phyloP scores from a whole-genome alignment of 1,139 yeast genomes.

The Yamadazyma spencermartinsiae region DNA sequence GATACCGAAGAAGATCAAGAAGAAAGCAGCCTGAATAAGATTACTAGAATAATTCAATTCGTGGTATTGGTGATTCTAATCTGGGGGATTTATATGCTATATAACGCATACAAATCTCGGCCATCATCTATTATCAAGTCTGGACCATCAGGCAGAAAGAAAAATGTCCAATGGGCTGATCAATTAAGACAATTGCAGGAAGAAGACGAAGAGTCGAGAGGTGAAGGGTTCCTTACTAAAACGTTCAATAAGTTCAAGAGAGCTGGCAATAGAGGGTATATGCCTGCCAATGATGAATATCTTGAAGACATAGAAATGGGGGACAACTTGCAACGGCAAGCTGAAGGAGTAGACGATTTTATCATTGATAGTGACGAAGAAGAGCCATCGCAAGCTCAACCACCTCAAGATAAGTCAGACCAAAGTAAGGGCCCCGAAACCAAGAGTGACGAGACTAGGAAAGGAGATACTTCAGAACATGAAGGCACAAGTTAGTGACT shows the following conservation, averaged over 20 bases:
- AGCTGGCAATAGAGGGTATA: conserved; percentile 22
- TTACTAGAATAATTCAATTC: conserved; percentile 44
- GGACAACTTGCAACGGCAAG: conserved; percentile 15
- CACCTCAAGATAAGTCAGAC: no score
- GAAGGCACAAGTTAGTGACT: no score
- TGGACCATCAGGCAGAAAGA: conserved; percentile 39
- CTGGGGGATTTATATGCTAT: conserved; percentile 45
- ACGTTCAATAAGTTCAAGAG: conserved; percentile 42
- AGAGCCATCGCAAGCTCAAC: no score
- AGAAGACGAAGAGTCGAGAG: conserved; percentile 23
- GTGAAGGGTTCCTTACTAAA: conserved; percentile 36
- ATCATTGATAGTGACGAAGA: conserved; percentile 53
- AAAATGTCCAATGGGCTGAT: conserved; percentile 62
- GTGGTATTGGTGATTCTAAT: conserved; percentile 40
- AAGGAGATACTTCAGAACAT: no score
- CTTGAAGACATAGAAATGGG: conserved; percentile 18
- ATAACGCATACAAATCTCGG: conserved; percentile 37
- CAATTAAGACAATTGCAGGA: conserved; percentile 41
- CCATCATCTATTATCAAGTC: conserved; percentile 48
- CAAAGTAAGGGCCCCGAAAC: no score
- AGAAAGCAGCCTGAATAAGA: conserved; percentile 20
- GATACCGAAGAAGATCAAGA: conserved; percentile 5
- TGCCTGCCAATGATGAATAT: conserved; percentile 23
- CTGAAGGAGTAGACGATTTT: conserved; percentile 21
- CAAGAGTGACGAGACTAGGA: no score